A percentile compares a stretch with the other conserved stretches of the same genome.
These are phyloP conservation scores for Apophysomyces trapeziformis DNA, from an alignment of 371 early-diverging fungal genomes.

Conservation along the genomic window DNA sequence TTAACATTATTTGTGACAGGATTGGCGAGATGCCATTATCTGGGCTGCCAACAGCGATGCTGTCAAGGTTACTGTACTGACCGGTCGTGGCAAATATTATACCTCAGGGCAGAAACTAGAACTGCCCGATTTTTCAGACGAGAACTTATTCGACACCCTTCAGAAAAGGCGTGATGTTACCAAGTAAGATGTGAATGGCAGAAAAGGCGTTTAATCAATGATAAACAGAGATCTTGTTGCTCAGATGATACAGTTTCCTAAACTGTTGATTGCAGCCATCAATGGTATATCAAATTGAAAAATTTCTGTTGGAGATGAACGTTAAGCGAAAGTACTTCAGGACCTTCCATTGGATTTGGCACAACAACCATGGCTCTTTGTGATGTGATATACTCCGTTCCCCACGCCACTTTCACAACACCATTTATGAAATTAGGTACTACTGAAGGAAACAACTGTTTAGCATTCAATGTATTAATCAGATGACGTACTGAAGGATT, in stretches of 20 bases:
- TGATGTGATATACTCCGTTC: constrained; percentile 70
- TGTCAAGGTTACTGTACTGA: constrained; percentile 65
- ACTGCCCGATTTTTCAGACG: constrained; percentile 40
- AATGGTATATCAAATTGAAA: constrained; percentile 52
- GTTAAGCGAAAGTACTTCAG: constrained; percentile 26
- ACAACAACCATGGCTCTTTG: constrained; percentile 70
- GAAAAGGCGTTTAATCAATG: neutral
- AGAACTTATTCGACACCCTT: constrained; percentile 31
- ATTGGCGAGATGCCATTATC: constrained; percentile 65
- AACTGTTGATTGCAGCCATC: constrained; percentile 73
- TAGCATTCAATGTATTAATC: neutral
- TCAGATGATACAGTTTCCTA: constrained; percentile 69
- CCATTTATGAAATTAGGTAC: constrained; percentile 73
- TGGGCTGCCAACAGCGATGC: constrained; percentile 56
- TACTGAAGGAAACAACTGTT: neutral
- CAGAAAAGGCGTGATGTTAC: constrained; percentile 28
- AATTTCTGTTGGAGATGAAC: neutral
- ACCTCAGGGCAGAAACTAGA: constrained; percentile 68
- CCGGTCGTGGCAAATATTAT: constrained; percentile 72
- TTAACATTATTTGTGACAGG: constrained; percentile 29
- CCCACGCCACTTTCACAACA: constrained; percentile 66
- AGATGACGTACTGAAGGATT: constrained; percentile 39
- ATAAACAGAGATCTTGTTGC: constrained; percentile 51
- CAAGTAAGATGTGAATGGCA: constrained; percentile 16
- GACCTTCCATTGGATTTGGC: constrained; percentile 74